Conservation (phyloP, 805 yeast genomes). For the Ogataea paraovalis region DNA sequence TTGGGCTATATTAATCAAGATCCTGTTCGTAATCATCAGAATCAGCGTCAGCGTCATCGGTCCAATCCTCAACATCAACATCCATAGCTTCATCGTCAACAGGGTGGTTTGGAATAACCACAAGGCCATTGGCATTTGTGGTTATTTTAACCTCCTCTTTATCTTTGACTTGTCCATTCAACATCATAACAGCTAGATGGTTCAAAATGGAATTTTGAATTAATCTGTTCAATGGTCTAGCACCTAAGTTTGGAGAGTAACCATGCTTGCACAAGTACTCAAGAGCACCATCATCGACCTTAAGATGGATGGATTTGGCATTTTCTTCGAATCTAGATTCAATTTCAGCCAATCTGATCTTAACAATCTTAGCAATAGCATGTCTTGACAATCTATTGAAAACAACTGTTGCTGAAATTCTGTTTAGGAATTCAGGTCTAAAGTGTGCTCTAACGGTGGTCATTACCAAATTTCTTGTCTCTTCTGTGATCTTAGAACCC, state of each 20-base stretch:
- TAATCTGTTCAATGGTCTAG: constrained; percentile 90
- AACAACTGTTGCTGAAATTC: constrained; percentile 88
- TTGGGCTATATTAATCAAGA: constrained; percentile 12
- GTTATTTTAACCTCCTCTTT: constrained; percentile 78
- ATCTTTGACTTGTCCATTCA: constrained; percentile 82
- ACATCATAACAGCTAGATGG: constrained; percentile 80
- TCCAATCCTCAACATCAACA: constrained; percentile 56
- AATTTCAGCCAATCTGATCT: constrained; percentile 77
- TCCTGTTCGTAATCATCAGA: constrained; percentile 30
- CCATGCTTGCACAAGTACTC: constrained; percentile 83
- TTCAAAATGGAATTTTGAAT: constrained; percentile 87
- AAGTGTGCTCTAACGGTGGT: constrained; percentile 79
- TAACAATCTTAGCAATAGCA: constrained; percentile 89
- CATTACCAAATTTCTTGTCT: constrained; percentile 78
- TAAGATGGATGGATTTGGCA: constrained; percentile 72
- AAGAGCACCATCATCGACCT: constrained; percentile 70
- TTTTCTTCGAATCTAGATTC: constrained; percentile 80
- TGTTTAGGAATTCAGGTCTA: constrained; percentile 95
- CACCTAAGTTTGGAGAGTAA: constrained; percentile 91
- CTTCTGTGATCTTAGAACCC: constrained; percentile 57
- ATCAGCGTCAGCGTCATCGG: constrained; percentile 60
- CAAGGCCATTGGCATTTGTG: constrained; percentile 58
- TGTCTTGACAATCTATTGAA: constrained; percentile 90
- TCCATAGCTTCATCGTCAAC: constrained; percentile 48
- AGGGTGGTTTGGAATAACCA: constrained; percentile 84